Percentiles rank a stretch among this genome's conserved stretches.
Evolutionary conservation across 2,329 filamentous ascomycete genomes (phyloP).

Genomic region (Tolypocladium ophioglossoides): DNA sequence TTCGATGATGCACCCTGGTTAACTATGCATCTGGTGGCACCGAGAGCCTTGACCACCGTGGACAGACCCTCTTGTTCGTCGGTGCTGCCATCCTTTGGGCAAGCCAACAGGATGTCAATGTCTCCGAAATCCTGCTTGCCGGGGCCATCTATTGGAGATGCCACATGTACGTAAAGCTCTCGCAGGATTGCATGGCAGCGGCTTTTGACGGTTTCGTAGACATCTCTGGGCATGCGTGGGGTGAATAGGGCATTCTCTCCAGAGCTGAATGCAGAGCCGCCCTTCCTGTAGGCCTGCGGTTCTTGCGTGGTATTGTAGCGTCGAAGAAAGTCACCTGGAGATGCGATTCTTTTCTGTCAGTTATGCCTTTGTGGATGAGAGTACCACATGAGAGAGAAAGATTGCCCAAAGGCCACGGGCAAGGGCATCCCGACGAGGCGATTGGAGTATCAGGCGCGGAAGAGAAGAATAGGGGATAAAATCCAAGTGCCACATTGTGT

Average conservation of each 20-base stretch:
- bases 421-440: not conserved
- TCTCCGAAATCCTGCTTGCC: constrained; percentile 61
- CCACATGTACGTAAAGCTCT: constrained; percentile 42
- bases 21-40: constrained; percentile 29
- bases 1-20: constrained; percentile 22
- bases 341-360: not conserved
- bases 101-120: constrained; percentile 56
- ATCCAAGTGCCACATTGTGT: too few relatives aligned
- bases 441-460: not conserved
- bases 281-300: constrained; percentile 37
- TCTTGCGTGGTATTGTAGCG: not conserved
- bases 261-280: constrained; percentile 48
- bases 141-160: constrained; percentile 56
- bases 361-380: not conserved
- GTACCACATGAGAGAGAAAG: not conserved
- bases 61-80: constrained; percentile 17
- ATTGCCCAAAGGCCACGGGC: not conserved
- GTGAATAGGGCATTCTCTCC: constrained; percentile 39
- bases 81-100: constrained; percentile 11
- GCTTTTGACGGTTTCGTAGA: constrained; percentile 44
- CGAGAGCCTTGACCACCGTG: constrained; percentile 22
- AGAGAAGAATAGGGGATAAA: too few relatives aligned
- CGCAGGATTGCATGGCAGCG: constrained; percentile 35
- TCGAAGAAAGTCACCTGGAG: too few relatives aligned
- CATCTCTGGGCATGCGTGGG: constrained; percentile 50